These are phyloP conservation scores for Hyaloraphidium curvatum DNA, from an alignment of 192 early-diverging fungal genomes.

Conservation along the genomic window DNA sequence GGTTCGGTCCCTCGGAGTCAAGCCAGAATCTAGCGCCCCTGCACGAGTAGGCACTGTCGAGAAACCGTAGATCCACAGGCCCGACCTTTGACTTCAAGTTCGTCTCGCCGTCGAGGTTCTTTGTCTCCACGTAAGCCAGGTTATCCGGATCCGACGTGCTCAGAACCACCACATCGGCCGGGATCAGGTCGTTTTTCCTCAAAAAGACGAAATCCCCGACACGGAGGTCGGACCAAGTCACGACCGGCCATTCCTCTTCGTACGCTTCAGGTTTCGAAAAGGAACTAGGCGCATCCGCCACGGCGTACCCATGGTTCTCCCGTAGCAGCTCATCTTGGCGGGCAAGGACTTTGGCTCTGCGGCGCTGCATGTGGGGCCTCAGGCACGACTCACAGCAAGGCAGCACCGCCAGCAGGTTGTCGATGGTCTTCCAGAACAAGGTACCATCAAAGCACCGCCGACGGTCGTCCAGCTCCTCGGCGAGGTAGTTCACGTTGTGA, in stretches of 20 bases:
- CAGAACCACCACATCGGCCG: constrained; percentile 80
- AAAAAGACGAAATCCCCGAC: constrained; percentile 81
- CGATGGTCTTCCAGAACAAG: not conserved
- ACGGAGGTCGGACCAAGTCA: constrained; percentile 54
- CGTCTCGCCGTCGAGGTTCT: constrained; percentile 96
- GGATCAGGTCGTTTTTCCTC: constrained; percentile 65
- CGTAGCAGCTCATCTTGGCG: no score
- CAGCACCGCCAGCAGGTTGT: not conserved
- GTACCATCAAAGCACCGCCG: no score
- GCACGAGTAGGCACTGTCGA: constrained; percentile 33
- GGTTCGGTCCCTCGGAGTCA: constrained; percentile 68
- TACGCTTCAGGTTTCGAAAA: no score
- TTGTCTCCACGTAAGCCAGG: constrained; percentile 88
- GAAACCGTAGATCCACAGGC: no score
- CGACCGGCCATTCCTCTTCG: not conserved
- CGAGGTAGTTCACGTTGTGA: constrained; percentile 15
- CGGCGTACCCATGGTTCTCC: no score
- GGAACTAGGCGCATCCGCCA: no score
- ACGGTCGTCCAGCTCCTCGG: no score
- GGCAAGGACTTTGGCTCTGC: no score
- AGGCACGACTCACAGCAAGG: no score
- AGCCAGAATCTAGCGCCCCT: constrained; percentile 41
- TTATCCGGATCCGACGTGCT: constrained; percentile 65
- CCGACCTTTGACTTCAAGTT: constrained; percentile 69
- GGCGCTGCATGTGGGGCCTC: no score